Conservation (phyloP, 176 grass and related monocot genomes). For the Zoysia pacifica region DNA sequence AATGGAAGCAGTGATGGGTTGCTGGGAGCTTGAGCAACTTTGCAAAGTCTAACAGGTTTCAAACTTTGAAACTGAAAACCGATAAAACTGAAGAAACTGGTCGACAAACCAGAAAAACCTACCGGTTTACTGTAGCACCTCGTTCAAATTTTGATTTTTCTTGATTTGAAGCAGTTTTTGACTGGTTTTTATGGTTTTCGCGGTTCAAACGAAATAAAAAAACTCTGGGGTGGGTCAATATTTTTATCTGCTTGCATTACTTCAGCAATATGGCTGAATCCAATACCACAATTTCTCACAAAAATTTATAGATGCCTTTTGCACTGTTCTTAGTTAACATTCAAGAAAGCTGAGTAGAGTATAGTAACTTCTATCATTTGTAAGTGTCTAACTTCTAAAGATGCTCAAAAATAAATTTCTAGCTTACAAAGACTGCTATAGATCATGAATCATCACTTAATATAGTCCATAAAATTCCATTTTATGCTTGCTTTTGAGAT, state of each 20-base stretch:
- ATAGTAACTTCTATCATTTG: not conserved
- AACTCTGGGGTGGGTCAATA: not conserved
- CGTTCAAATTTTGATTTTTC: too few species aligned
- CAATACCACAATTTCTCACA: too few species aligned
- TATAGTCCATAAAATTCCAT: not conserved
- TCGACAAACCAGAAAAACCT: too few species aligned
- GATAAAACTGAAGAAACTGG: too few species aligned
- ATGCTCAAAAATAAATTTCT: not conserved
- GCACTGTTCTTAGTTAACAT: not conserved
- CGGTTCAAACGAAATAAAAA: too few species aligned
- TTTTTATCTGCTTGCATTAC: not conserved
- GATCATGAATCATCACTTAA: not conserved
- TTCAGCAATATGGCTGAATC: not conserved
- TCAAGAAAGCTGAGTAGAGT: not conserved
- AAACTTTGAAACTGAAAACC: too few species aligned
- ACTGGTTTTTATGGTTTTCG: too few species aligned
- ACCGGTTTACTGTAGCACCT: too few species aligned
- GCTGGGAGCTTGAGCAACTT: slow-evolving; percentile 97
- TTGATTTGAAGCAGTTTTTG: too few species aligned
- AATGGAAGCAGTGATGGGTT: slow-evolving; percentile 99
- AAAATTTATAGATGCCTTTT: not conserved
- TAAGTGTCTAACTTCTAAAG: not conserved
- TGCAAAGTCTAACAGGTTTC: slow-evolving; percentile 91
- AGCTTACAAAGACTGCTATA: not conserved
- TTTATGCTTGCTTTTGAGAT: not conserved